Conservation (phyloP, 441 rosid genomes). For the Jatropha multifida region DNA sequence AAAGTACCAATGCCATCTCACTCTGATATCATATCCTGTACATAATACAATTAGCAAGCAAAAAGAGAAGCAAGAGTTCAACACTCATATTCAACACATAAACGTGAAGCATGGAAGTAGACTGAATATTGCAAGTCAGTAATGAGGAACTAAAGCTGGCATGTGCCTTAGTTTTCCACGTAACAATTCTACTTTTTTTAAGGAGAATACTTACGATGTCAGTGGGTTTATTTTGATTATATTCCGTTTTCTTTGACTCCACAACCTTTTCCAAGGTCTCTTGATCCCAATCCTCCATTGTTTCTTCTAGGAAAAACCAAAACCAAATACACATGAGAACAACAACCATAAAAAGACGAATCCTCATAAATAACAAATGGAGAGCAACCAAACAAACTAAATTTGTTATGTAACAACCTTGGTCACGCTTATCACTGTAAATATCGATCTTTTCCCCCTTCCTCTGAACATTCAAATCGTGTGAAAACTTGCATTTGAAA, state of each 20-base stretch:
- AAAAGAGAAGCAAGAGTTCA: not conserved
- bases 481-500: slow-evolving; percentile 95
- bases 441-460: slow-evolving; percentile 92
- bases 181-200: not conserved
- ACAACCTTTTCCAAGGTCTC: slow-evolving; percentile 91
- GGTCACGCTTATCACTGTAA: slow-evolving; percentile 81
- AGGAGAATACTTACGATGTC: slow-evolving; percentile 64
- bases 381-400: not conserved
- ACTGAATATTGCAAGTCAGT: not conserved
- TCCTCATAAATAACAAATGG: not conserved
- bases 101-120: not conserved
- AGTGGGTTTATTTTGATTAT: slow-evolving; percentile 85
- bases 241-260: slow-evolving; percentile 76
- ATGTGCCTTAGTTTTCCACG: not conserved
- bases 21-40: not conserved
- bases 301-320: slow-evolving; percentile 34
- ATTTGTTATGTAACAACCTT: slow-evolving; percentile 37
- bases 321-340: not conserved
- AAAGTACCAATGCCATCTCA: not conserved
- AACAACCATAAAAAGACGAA: not conserved
- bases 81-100: slow-evolving; percentile 1
- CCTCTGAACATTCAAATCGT: slow-evolving; percentile 88
- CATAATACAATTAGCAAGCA: not conserved
- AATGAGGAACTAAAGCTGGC: not conserved
- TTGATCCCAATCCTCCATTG: slow-evolving; percentile 98